phyloP scores from a whole-genome alignment of 306 rosid species.

The Rosa chinensis region DNA sequence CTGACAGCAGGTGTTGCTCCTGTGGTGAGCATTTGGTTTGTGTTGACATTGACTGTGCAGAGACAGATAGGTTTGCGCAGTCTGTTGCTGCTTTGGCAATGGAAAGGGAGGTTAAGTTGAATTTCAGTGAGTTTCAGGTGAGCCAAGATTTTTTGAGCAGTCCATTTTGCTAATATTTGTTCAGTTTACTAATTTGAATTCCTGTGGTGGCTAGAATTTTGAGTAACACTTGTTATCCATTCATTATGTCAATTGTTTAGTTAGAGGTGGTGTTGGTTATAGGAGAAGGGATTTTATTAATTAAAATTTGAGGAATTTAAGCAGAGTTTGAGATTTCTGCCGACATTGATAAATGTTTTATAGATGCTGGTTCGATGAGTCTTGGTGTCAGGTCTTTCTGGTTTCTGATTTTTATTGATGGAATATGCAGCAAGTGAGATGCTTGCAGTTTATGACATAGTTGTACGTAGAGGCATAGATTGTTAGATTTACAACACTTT shows the following conservation, averaged over 20 bases:
- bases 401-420: neutral
- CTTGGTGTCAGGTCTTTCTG: neutral
- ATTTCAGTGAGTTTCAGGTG: constrained; percentile 83
- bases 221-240: neutral
- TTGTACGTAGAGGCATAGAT: neutral
- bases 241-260: neutral
- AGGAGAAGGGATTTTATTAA: neutral
- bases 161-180: neutral
- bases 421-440: neutral
- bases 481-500: neutral
- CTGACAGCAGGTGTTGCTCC: constrained; percentile 47
- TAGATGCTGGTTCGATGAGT: neutral
- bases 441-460: neutral
- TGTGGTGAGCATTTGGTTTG: constrained; percentile 63
- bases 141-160: constrained; percentile 5
- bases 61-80: constrained; percentile 60
- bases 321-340: neutral
- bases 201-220: neutral
- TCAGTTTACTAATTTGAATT: neutral
- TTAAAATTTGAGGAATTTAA: neutral
- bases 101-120: constrained; percentile 70
- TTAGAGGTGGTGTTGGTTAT: neutral
- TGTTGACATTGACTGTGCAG: constrained; percentile 73
- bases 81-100: constrained; percentile 68
- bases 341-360: neutral